Evolutionary conservation across 495 filamentous ascomycete species (phyloP), one percentile per base, ranked within the genome.

Genomic region (Penicillium salamii): DNA sequence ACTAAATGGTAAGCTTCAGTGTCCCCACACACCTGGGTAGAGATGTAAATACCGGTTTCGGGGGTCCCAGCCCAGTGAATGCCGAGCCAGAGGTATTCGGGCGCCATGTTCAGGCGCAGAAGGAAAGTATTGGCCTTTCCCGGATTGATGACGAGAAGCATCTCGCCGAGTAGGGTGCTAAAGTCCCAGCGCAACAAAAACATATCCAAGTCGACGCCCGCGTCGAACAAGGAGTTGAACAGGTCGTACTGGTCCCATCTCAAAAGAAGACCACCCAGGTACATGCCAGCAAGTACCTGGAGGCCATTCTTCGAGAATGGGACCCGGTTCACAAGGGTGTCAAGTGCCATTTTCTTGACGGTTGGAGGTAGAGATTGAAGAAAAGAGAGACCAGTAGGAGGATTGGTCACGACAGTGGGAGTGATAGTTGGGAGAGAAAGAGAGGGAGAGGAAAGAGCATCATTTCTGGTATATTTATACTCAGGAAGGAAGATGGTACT

Each of bases 21-120:
- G n/a, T 33, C 12, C 5, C 20, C 20, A 3, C 6, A 44, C 14
- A 7, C 6, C 21, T 12, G n/a, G 15, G 5, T 6, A n/a, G n/a
- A n/a, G n/a, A 3, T 4, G 14, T 35, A 40, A 26, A 40, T 50
- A 41, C 46, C 40, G 37, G 31, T 14, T 2, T 17, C 13, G 26
- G 29, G 12, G 33, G 28, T 14, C 21, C 46, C 33, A 41, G 34
- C 46, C 46, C 15, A 40, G 52, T 54, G 41, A 2, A 54, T 15
- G 8, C 46, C 46, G 18, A 54, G 26, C 33, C 46, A 54, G 23
- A 36, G 2, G 28, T 46, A 45, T 17, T 54, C 46, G 26, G 33
- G 34, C 1, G 46, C 15, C 8, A 50, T 34, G 15, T 41, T 17
- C 4, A 54, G 20, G 35, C 41, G 46, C 9, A 50, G 40, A 14